These are phyloP conservation scores for Trametes meyenii DNA, from an alignment of 768 basidiomycete species.

Conservation along the genomic window DNA sequence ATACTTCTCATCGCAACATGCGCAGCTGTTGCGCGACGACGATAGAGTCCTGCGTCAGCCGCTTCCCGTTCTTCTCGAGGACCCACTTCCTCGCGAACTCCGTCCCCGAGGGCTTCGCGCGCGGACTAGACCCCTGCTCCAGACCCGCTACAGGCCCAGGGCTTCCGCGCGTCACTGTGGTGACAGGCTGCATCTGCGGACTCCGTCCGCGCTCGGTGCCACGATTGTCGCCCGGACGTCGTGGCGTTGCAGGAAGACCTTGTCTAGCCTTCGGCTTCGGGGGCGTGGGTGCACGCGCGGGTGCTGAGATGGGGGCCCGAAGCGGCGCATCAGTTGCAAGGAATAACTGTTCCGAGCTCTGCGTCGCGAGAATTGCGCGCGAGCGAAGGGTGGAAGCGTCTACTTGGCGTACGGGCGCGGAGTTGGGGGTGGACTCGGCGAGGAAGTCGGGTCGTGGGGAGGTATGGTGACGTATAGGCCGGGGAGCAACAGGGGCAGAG, in stretches of 20 bases:
- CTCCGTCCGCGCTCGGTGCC: slow-evolving; percentile 3
- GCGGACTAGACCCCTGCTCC: background rate
- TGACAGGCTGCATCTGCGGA: background rate
- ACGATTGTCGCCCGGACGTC: slow-evolving; percentile 3
- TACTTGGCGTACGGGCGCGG: background rate
- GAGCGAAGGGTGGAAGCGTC: background rate
- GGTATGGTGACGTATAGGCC: background rate
- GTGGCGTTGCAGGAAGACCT: slow-evolving; percentile 10
- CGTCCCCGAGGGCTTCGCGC: background rate
- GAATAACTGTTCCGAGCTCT: background rate
- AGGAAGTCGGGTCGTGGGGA: background rate
- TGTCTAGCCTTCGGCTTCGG: slow-evolving; percentile 3
- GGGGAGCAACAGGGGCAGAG: slow-evolving; percentile 5
- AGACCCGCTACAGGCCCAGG: background rate
- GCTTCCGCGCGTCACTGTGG: background rate
- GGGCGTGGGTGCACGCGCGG: slow-evolving; percentile 13
- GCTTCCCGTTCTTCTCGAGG: slow-evolving; percentile 25
- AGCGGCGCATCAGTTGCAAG: background rate
- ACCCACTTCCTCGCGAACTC: slow-evolving; percentile 19
- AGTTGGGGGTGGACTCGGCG: background rate
- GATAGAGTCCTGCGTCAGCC: slow-evolving; percentile 22
- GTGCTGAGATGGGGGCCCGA: background rate
- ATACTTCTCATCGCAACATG: slow-evolving; percentile 18
- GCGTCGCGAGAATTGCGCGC: background rate
- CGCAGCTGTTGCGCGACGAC: slow-evolving; percentile 21